Conservation (phyloP, 805 yeast genomes). For the Candida maesae region DNA sequence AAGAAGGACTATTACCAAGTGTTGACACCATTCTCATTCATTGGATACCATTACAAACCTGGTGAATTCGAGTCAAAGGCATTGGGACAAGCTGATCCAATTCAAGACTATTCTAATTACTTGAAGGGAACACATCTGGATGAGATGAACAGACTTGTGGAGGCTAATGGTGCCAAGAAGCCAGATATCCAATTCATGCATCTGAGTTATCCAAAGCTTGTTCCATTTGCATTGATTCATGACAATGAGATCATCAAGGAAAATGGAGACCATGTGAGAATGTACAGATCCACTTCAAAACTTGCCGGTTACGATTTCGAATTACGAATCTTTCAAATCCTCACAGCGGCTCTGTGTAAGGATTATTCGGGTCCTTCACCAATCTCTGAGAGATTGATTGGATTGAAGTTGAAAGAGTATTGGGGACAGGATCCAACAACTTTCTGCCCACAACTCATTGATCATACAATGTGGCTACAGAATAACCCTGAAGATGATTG, state of each 20-base stretch:
- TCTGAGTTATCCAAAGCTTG: slow-evolving; percentile 53
- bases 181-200: slow-evolving; percentile 46
- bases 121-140: slow-evolving; percentile 18
- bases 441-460: slow-evolving; percentile 30
- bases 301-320: slow-evolving; percentile 37
- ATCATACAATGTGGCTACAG: slow-evolving; percentile 34
- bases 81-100: slow-evolving; percentile 40
- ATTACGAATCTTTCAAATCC: slow-evolving; percentile 36
- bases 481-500: slow-evolving; percentile 23
- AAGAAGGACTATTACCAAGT: slow-evolving; percentile 45
- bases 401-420: slow-evolving; percentile 29
- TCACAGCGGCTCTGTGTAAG: slow-evolving; percentile 35
- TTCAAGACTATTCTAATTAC: slow-evolving; percentile 26
- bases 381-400: slow-evolving; percentile 23
- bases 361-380: slow-evolving; percentile 24
- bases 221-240: slow-evolving; percentile 29
- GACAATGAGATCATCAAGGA: slow-evolving; percentile 26
- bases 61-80: slow-evolving; percentile 36
- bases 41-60: slow-evolving; percentile 31
- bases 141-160: slow-evolving; percentile 15
- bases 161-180: slow-evolving; percentile 12
- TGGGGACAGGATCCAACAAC: slow-evolving; percentile 25
- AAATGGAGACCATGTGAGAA: slow-evolving; percentile 28
- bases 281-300: slow-evolving; percentile 29
- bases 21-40: slow-evolving; percentile 30